Conservation (phyloP, 257 asterid species). For the Solanum sparsipilum region DNA sequence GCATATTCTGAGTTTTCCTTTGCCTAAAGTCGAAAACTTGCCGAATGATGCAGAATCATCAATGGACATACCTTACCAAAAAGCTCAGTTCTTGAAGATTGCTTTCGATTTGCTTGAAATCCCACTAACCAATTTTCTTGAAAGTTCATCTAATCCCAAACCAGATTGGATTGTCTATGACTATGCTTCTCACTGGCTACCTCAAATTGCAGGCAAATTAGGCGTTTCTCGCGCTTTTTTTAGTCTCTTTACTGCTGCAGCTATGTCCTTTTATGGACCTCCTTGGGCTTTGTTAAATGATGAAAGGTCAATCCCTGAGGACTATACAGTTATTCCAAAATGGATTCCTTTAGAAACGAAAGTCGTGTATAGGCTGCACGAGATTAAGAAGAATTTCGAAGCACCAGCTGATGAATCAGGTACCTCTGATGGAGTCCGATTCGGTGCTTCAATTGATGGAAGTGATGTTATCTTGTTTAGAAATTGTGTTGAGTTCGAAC, state of each 20-base stretch:
- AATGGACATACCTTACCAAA: constrained; percentile 64
- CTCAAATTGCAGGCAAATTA: constrained; percentile 26
- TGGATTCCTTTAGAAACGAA: constrained; percentile 56
- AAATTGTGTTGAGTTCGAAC: constrained; percentile 61
- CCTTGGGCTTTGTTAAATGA: constrained; percentile 27
- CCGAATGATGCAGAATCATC: constrained; percentile 70
- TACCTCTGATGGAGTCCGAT: constrained; percentile 41
- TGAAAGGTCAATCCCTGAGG: constrained; percentile 38
- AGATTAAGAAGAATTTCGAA: constrained; percentile 46
- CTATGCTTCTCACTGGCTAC: constrained; percentile 80
- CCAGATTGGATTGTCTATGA: constrained; percentile 80
- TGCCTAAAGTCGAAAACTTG: constrained; percentile 42
- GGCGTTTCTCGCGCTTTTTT: constrained; percentile 39
- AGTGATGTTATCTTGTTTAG: constrained; percentile 55
- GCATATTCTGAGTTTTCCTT: constrained; percentile 27
- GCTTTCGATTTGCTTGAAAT: constrained; percentile 64
- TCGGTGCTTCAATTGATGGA: constrained; percentile 38
- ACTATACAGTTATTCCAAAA: constrained; percentile 43
- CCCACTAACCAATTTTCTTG: constrained; percentile 36
- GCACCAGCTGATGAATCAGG: constrained; percentile 62
- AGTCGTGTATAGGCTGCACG: constrained; percentile 48
- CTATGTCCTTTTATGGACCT: constrained; percentile 59
- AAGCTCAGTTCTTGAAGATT: constrained; percentile 56
- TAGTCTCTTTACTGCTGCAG: constrained; percentile 69
- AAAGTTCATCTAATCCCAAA: constrained; percentile 25